A percentile compares a stretch with the other conserved stretches of the same genome.
These are phyloP conservation scores for Fonsecaea nubica DNA, from an alignment of 2,329 filamentous ascomycete genomes.

Conservation along the genomic window DNA sequence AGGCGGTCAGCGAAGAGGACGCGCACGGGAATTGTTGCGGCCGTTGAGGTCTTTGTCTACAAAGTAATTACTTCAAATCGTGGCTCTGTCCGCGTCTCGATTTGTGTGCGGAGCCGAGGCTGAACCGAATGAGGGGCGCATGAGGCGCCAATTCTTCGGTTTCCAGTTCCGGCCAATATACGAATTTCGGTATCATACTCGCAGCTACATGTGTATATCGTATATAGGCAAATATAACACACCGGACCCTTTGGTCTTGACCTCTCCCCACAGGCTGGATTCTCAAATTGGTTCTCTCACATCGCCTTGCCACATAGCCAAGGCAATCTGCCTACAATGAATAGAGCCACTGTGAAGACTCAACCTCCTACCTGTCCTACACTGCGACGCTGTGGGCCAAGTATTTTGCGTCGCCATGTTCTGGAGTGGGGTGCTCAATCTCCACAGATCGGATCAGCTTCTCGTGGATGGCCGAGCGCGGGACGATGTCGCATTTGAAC, in stretches of 20 bases:
- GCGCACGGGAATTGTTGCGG: too few species aligned
- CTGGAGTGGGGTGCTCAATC: slow-evolving; percentile 43
- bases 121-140: not conserved
- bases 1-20: too few species aligned
- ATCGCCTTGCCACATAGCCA: not conserved
- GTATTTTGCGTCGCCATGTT: slow-evolving; percentile 14
- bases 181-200: too few species aligned
- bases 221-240: too few species aligned
- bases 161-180: not conserved
- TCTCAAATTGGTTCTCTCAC: too few species aligned
- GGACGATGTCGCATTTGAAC: slow-evolving; percentile 43
- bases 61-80: not conserved
- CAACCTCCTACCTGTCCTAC: not conserved
- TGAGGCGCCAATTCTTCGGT: not conserved
- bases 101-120: slow-evolving; percentile 2
- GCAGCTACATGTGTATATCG: too few species aligned
- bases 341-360: not conserved
- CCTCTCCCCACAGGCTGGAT: too few species aligned
- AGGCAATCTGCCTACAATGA: not conserved
- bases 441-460: slow-evolving; percentile 45
- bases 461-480: slow-evolving; percentile 43
- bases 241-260: too few species aligned
- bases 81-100: not conserved
- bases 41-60: too few species aligned
- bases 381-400: not conserved